phyloP scores from a whole-genome alignment of 176 grass and related monocot genomes.

The Secale cereale region DNA sequence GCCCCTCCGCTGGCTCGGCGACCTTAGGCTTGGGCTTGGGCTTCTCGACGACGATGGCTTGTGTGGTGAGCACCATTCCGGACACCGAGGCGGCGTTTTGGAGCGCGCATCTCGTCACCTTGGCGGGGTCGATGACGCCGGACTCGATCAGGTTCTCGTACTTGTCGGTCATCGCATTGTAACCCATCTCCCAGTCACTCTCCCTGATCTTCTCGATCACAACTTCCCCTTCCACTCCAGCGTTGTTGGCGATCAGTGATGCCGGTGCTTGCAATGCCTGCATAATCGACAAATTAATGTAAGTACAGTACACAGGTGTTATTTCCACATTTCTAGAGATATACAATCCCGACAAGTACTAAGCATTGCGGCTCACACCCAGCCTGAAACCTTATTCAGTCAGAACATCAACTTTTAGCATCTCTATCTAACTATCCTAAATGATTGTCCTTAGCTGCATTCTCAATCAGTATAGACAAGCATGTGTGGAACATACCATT shows the following conservation, averaged over 20 bases:
- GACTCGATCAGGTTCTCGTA: constrained; percentile 61
- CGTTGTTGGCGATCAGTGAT: constrained; percentile 50
- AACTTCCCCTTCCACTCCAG: constrained; percentile 62
- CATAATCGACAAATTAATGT: background rate
- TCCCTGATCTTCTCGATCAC: constrained; percentile 63
- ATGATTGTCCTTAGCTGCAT: background rate
- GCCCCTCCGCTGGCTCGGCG: constrained; percentile 21
- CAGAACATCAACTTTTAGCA: background rate
- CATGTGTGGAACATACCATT: background rate
- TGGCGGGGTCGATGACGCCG: constrained; percentile 56
- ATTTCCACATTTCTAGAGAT: background rate
- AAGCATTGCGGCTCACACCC: background rate
- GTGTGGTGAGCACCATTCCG: constrained; percentile 65
- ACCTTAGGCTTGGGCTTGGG: constrained; percentile 37
- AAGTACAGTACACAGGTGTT: background rate
- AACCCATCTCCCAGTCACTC: constrained; percentile 42
- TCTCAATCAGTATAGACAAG: background rate
- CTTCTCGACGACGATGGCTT: constrained; percentile 66
- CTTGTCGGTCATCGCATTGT: constrained; percentile 49
- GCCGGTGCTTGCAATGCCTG: constrained; percentile 58
- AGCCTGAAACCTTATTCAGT: background rate
- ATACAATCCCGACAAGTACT: background rate
- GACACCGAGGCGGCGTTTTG: constrained; percentile 62
- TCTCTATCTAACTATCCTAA: background rate
- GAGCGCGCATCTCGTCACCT: constrained; percentile 56